Conservation (phyloP, 2,329 filamentous ascomycete genomes). For the Penicillium sclerotiorum region DNA sequence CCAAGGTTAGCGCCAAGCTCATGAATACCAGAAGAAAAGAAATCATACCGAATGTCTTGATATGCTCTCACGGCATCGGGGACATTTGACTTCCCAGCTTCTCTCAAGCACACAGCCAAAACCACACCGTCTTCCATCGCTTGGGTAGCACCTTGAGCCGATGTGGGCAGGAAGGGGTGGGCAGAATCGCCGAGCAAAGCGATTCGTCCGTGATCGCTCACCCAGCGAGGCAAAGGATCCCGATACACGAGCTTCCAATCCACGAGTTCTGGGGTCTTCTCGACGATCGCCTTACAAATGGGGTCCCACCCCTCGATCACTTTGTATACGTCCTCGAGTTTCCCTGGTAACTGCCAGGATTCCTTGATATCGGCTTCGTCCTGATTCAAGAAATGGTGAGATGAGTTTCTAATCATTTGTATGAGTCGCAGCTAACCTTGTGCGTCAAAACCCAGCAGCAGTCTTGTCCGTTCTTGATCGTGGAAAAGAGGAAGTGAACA, state of each 20-base stretch:
- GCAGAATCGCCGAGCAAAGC: slow-evolving; percentile 43
- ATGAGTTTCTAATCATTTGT: background rate
- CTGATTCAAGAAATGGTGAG: slow-evolving; percentile 16
- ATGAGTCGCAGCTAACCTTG: slow-evolving; percentile 32
- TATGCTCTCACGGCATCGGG: slow-evolving; percentile 48
- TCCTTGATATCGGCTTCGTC: slow-evolving; percentile 60
- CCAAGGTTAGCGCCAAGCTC: background rate
- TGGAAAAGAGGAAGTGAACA: slow-evolving; percentile 48
- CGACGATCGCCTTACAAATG: slow-evolving; percentile 50
- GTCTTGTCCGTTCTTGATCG: slow-evolving; percentile 56
- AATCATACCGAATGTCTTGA: slow-evolving; percentile 40
- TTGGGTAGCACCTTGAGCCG: slow-evolving; percentile 48
- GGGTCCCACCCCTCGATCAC: slow-evolving; percentile 56
- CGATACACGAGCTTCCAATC: slow-evolving; percentile 38
- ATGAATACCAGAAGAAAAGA: background rate
- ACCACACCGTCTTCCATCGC: slow-evolving; percentile 49
- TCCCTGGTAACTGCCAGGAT: slow-evolving; percentile 58
- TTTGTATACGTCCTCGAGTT: slow-evolving; percentile 55
- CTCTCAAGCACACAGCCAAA: slow-evolving; percentile 28
- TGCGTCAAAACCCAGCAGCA: slow-evolving; percentile 61
- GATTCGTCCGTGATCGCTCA: slow-evolving; percentile 28
- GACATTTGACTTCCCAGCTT: slow-evolving; percentile 36
- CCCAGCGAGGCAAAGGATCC: slow-evolving; percentile 34
- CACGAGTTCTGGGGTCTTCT: slow-evolving; percentile 28
- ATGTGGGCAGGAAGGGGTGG: slow-evolving; percentile 46